Evolutionary conservation across 257 asterid species (phyloP), one percentile per base, ranked within the genome.

Genomic region (Solanum ossicruentum): DNA sequence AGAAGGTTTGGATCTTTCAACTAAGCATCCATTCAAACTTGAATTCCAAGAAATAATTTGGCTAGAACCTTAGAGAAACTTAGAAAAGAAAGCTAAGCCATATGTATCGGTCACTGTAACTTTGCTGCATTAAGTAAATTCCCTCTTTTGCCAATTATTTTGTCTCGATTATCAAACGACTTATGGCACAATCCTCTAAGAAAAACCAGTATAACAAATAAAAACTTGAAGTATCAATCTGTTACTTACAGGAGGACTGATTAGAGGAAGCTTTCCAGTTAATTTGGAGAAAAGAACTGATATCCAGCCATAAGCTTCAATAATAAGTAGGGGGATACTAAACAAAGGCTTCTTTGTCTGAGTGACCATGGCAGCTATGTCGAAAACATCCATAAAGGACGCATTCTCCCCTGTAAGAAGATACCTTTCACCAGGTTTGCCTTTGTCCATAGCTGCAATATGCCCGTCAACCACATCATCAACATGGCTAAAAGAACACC

Each of bases 401-500:
- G 98, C 98, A 88, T 96, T 94, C 83, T 96, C 98, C 84, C 98
- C 99, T 2, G 98, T 94, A 23, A 96, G 97, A 84, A 96, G 98
- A 85, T 96, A 96, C 67, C 98, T 90, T 91, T 93, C 95, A 75
- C 99, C 98, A 18, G 86, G 85, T 58, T 85, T 90, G 41, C 98
- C 99, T 88, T 90, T 90, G 65, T 65, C 67, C 93, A 93, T 85
- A n/a, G 96, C 98, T 80, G 92, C 92, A 84, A 93, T 91, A 91
- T 93, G 99, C 61, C 99, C 99, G 79, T 91, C 91, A 84, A 87
- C 99, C 16, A 94, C 99, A 83, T 96, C 98, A 85, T 96, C 97
- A 1, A 96, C 95, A 36, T 96, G 98, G 87, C 96, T 88, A 88
- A 92, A 93, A 20, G 99, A 96, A 86, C 83, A 92, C 67, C 86